Conservation (phyloP, 2,329 filamentous ascomycete species). For the Boeremia lycopersici region DNA sequence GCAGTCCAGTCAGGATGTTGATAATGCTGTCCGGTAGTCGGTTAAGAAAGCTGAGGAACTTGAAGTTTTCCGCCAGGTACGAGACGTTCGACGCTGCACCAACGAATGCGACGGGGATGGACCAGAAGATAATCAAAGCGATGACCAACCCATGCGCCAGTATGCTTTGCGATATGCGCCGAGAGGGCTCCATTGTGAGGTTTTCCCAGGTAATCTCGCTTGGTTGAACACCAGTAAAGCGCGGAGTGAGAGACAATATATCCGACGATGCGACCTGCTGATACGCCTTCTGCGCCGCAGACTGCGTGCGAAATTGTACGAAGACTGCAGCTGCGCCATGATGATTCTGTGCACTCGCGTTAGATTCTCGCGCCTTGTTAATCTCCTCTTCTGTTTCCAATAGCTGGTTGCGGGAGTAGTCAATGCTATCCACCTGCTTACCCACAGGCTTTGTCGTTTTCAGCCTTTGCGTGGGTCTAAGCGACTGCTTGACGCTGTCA, state of each 20-base stretch:
- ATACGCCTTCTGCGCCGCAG: slow-evolving; percentile 83
- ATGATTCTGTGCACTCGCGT: slow-evolving; percentile 61
- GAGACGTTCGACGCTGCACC: slow-evolving; percentile 85
- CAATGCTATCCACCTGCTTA: slow-evolving; percentile 92
- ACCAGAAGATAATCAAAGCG: slow-evolving; percentile 86
- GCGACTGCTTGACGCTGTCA: slow-evolving; percentile 68
- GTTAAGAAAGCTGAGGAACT: slow-evolving; percentile 76
- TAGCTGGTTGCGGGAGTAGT: slow-evolving; percentile 82
- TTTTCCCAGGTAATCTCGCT: slow-evolving; percentile 87
- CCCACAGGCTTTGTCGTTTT: slow-evolving; percentile 64
- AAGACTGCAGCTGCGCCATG: slow-evolving; percentile 80
- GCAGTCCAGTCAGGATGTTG: slow-evolving; percentile 81
- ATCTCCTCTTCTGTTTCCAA: slow-evolving; percentile 75
- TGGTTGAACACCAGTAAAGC: slow-evolving; percentile 82
- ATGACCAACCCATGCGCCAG: slow-evolving; percentile 75
- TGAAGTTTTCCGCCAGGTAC: slow-evolving; percentile 66
- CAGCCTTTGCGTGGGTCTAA: slow-evolving; percentile 44
- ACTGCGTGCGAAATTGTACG: slow-evolving; percentile 83
- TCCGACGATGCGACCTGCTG: slow-evolving; percentile 59
- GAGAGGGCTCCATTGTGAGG: slow-evolving; percentile 80
- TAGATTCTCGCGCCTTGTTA: slow-evolving; percentile 69
- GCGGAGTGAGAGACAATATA: slow-evolving; percentile 77
- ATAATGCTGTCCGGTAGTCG: slow-evolving; percentile 72
- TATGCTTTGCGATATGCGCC: slow-evolving; percentile 77
- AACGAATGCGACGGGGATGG: slow-evolving; percentile 76